These are phyloP conservation scores for Helianthus tuberosus DNA, from an alignment of 129 eudicot genomes.

Conservation along the genomic window DNA sequence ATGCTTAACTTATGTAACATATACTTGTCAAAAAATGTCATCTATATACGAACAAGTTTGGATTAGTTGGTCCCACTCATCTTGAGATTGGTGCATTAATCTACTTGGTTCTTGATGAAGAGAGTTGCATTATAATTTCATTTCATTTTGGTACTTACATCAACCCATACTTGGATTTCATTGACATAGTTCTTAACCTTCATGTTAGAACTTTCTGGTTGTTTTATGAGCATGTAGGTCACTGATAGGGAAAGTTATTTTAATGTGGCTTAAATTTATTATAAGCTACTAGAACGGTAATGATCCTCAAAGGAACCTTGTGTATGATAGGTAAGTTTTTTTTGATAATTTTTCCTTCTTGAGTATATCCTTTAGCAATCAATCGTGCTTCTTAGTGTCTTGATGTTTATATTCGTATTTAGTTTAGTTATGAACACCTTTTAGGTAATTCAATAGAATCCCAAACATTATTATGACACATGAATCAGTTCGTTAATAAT, in stretches of 20 bases:
- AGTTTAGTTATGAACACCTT: background rate
- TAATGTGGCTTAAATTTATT: background rate
- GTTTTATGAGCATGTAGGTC: background rate
- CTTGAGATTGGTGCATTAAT: background rate
- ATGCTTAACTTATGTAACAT: too few species aligned
- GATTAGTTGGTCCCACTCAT: background rate
- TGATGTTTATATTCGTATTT: background rate
- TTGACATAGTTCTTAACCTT: background rate
- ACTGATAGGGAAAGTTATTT: background rate
- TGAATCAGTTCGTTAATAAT: background rate
- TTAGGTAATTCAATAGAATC: too few species aligned
- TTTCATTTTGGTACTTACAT: background rate
- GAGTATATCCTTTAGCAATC: background rate
- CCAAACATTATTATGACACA: background rate
- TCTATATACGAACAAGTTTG: too few species aligned
- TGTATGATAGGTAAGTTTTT: too few species aligned
- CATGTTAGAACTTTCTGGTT: background rate
- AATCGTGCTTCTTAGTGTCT: background rate
- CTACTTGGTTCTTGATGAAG: background rate
- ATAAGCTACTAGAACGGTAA: too few species aligned
- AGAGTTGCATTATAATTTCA: background rate
- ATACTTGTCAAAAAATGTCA: too few species aligned
- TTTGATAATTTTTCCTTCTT: background rate
- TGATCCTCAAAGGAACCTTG: too few species aligned
- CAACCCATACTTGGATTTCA: background rate